A percentile compares a stretch with the other conserved stretches of the same genome.
These are phyloP conservation scores for Inga laurina DNA, from an alignment of 306 rosid genomes.

Conservation along the genomic window DNA sequence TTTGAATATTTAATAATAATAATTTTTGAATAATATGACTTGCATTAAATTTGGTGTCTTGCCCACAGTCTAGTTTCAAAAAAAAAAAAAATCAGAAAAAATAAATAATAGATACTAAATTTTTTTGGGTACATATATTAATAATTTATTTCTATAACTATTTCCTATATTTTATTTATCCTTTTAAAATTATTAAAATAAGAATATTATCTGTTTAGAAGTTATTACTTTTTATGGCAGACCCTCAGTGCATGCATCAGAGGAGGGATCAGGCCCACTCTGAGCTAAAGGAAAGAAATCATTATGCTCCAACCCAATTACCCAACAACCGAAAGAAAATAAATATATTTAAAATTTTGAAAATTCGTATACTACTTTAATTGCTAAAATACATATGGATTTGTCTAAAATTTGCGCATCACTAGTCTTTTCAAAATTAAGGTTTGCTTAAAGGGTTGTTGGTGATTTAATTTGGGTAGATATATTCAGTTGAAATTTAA, in stretches of 20 bases:
- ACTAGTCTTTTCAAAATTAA: background rate
- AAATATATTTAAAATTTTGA: background rate
- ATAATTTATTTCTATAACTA: background rate
- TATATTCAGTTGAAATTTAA: background rate
- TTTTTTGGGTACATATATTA: too few species aligned
- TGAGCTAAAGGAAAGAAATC: background rate
- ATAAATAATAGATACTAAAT: background rate
- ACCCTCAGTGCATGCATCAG: background rate
- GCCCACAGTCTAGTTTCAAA: background rate
- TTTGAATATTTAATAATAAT: too few species aligned
- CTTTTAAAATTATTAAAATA: background rate
- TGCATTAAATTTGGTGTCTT: background rate
- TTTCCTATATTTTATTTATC: background rate
- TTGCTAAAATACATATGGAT: background rate
- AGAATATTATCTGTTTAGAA: background rate
- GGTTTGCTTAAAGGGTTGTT: background rate
- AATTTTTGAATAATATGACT: background rate
- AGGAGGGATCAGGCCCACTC: background rate
- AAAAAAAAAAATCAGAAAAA: background rate
- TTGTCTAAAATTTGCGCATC: background rate
- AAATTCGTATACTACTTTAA: background rate
- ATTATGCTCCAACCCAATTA: conserved; percentile 4
- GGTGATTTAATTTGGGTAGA: background rate
- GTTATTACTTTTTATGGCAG: background rate
- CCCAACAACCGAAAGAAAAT: background rate